Conservation (phyloP, 2,329 filamentous ascomycete genomes). For the Paecilomyces sp. region DNA sequence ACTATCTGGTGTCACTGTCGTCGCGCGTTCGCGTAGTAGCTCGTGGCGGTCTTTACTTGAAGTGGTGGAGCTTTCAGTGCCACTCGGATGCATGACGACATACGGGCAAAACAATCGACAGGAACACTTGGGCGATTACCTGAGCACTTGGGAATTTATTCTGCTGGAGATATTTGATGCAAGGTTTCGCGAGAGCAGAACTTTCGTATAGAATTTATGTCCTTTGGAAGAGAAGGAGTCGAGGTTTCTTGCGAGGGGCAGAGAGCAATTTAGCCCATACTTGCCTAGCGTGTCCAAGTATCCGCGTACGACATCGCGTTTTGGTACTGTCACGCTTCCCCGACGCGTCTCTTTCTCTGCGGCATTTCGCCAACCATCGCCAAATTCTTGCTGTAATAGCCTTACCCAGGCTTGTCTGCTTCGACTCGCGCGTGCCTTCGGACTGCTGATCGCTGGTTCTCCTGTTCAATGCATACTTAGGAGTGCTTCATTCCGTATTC, state of each 20-base stretch:
- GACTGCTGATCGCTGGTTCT: conserved; percentile 35
- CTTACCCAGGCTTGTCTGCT: conserved; percentile 4
- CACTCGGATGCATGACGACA: background rate
- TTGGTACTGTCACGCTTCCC: background rate
- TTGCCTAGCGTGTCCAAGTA: background rate
- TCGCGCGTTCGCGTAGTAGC: conserved; percentile 2
- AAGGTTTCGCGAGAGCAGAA: background rate
- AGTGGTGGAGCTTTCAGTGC: background rate
- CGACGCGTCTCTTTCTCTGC: background rate
- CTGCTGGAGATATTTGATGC: background rate
- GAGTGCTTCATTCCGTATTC: conserved; percentile 13
- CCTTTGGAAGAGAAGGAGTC: background rate
- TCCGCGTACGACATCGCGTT: background rate
- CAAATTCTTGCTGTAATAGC: conserved; percentile 2
- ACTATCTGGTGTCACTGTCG: conserved; percentile 14
- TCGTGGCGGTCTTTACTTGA: background rate
- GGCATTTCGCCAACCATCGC: conserved; percentile 8
- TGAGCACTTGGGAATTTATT: background rate
- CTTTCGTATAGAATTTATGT: background rate
- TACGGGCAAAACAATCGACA: background rate
- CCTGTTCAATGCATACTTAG: conserved; percentile 20
- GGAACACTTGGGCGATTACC: background rate
- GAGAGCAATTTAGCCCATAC: background rate
- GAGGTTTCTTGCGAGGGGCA: background rate
- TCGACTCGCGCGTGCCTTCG: conserved; percentile 21